phyloP scores from a whole-genome alignment of 2,329 filamentous ascomycete genomes.

The Aureobasidium sp. region DNA sequence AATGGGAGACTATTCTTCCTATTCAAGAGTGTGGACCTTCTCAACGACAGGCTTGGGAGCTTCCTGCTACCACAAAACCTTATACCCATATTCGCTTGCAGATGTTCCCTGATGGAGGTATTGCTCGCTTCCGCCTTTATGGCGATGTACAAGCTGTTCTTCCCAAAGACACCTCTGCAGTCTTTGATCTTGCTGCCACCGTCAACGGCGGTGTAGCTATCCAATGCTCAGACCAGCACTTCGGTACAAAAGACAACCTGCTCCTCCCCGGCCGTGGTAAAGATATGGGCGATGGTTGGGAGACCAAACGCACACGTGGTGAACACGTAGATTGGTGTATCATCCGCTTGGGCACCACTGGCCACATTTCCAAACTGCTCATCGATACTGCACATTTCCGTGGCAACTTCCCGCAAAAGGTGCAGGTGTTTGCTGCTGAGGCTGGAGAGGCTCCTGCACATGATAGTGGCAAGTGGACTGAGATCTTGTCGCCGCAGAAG shows the following conservation, averaged over 20 bases:
- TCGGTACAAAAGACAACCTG: slow-evolving; percentile 71
- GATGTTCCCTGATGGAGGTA: slow-evolving; percentile 82
- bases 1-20: slow-evolving; percentile 64
- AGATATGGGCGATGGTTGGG: slow-evolving; percentile 87
- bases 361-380: slow-evolving; percentile 56
- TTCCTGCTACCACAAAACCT: slow-evolving; percentile 52
- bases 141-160: slow-evolving; percentile 70
- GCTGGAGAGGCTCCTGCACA: slow-evolving; percentile 44
- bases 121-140: slow-evolving; percentile 70
- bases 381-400: slow-evolving; percentile 78
- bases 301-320: slow-evolving; percentile 66
- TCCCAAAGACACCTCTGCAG: slow-evolving; percentile 53
- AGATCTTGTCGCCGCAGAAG: slow-evolving; percentile 58
- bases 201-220: slow-evolving; percentile 71
- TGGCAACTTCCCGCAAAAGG: slow-evolving; percentile 74
- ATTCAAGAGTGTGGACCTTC: slow-evolving; percentile 65
- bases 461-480: slow-evolving; percentile 52
- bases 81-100: slow-evolving; percentile 74
- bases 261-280: slow-evolving; percentile 69
- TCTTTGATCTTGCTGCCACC: slow-evolving; percentile 69
- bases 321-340: slow-evolving; percentile 77
- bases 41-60: slow-evolving; percentile 64
- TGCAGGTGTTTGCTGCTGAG: slow-evolving; percentile 54
- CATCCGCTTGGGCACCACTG: slow-evolving; percentile 60
- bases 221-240: slow-evolving; percentile 75